Conservation (phyloP, 2,329 filamentous ascomycete species). For the Colletotrichum tropicale region DNA sequence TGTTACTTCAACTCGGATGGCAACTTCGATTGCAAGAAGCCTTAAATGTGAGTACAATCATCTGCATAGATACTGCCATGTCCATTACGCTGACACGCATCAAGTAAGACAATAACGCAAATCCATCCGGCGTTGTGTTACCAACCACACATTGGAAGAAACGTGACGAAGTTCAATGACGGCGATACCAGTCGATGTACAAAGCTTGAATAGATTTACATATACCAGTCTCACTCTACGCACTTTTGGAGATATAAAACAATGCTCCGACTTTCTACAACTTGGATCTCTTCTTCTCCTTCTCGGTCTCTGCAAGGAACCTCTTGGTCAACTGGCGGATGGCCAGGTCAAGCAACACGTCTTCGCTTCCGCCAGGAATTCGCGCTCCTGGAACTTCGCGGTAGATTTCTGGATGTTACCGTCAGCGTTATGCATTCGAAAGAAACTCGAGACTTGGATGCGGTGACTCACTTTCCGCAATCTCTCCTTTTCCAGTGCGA, state of each 20-base stretch:
- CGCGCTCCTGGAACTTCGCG: constrained; percentile 30
- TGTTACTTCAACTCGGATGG: too few species aligned
- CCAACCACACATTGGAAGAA: too few species aligned
- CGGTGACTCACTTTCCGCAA: constrained; percentile 66
- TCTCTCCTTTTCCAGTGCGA: constrained; percentile 70
- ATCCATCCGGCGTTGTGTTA: too few species aligned
- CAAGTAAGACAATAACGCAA: too few species aligned
- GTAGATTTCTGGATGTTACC: constrained; percentile 24
- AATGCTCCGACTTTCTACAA: not conserved
- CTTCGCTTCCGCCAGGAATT: constrained; percentile 26
- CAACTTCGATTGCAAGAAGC: too few species aligned
- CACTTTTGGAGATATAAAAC: not conserved
- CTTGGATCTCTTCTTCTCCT: not conserved
- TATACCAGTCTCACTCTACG: not conserved
- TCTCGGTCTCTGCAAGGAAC: constrained; percentile 7
- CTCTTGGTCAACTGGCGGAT: constrained; percentile 26
- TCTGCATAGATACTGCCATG: too few species aligned
- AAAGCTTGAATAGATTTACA: not conserved
- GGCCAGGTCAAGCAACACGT: constrained; percentile 26
- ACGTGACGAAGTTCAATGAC: too few species aligned
- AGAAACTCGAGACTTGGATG: too few species aligned
- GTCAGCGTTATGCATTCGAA: not conserved
- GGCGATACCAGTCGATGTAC: too few species aligned
- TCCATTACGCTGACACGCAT: too few species aligned
- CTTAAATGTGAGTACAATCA: too few species aligned